Percentiles rank a stretch among this genome's conserved stretches.
Conservation (phyloP, 805 yeast species). For the Candida tibetensis region DNA sequence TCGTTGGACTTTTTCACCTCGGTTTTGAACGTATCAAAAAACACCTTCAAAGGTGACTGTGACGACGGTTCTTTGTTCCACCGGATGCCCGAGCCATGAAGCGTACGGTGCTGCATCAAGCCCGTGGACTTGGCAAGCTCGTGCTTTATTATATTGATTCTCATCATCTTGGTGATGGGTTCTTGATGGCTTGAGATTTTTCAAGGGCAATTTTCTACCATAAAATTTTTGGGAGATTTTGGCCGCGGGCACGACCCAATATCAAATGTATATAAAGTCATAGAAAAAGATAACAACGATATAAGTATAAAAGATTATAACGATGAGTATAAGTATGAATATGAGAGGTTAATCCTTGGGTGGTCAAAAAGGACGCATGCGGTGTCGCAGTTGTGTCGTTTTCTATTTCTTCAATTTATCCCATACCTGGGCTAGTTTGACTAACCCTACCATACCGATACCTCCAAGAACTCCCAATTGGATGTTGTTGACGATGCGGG, state of each 20-base stretch:
- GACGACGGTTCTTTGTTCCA: conserved; percentile 24
- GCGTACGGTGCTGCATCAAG: conserved; percentile 9
- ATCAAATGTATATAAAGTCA: too few relatives aligned
- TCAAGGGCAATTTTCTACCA: background rate
- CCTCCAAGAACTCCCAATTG: conserved; percentile 18
- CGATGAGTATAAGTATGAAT: too few relatives aligned
- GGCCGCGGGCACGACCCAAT: background rate
- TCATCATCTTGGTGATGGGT: conserved; percentile 5
- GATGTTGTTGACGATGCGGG: conserved; percentile 39
- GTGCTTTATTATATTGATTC: conserved; percentile 4
- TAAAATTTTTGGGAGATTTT: background rate
- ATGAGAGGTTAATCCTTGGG: too few relatives aligned
- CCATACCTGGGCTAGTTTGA: conserved; percentile 7
- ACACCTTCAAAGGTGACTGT: conserved; percentile 88
- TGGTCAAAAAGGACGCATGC: too few relatives aligned
- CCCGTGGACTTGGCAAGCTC: conserved; percentile 2
- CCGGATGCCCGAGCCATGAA: conserved; percentile 15
- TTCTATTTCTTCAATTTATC: conserved; percentile 3
- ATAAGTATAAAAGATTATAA: too few relatives aligned
- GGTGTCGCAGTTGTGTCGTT: too few relatives aligned
- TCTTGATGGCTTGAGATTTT: background rate
- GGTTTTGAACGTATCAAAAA: conserved; percentile 82
- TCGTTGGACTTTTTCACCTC: conserved; percentile 92
- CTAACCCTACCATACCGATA: conserved; percentile 7
- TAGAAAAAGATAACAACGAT: too few relatives aligned